Evolutionary conservation across 768 basidiomycete genomes (phyloP).

Genomic region (Imleria badia): DNA sequence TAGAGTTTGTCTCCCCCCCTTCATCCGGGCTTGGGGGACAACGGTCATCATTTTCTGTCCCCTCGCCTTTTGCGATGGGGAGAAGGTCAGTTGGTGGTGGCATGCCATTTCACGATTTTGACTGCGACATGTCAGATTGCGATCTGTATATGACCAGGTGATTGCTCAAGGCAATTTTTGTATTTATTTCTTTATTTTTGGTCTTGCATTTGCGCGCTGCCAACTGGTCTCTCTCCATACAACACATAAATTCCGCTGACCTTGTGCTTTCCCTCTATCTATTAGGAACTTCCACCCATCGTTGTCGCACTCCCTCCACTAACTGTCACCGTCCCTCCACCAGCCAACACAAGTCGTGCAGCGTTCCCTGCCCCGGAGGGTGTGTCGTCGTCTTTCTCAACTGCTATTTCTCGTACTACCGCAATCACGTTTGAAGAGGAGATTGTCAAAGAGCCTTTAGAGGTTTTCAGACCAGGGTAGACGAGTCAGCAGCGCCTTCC

Average conservation of each 20-base stretch:
- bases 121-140: constrained; percentile 31
- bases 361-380: constrained; percentile 71
- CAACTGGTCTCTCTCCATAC: constrained; percentile 39
- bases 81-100: constrained; percentile 37
- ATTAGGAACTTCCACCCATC: constrained; percentile 44
- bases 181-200: constrained; percentile 25
- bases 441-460: constrained; percentile 33
- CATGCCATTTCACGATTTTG: constrained; percentile 8
- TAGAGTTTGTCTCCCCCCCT: constrained; percentile 81
- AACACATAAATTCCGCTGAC: constrained; percentile 35
- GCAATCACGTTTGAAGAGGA: constrained; percentile 69
- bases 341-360: constrained; percentile 75
- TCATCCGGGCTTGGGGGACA: constrained; percentile 92
- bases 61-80: constrained; percentile 54
- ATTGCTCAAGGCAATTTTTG: constrained; percentile 33
- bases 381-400: constrained; percentile 52
- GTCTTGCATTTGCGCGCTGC: constrained; percentile 27
- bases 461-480: no score
- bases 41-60: constrained; percentile 67
- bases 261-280: constrained; percentile 17
- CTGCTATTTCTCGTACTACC: constrained; percentile 70
- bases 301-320: constrained; percentile 47
- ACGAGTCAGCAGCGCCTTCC: no score
- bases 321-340: constrained; percentile 70
- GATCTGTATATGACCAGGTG: constrained; percentile 23